Conservation (phyloP, 257 asterid species). For the Voacanga thouarsii region DNA sequence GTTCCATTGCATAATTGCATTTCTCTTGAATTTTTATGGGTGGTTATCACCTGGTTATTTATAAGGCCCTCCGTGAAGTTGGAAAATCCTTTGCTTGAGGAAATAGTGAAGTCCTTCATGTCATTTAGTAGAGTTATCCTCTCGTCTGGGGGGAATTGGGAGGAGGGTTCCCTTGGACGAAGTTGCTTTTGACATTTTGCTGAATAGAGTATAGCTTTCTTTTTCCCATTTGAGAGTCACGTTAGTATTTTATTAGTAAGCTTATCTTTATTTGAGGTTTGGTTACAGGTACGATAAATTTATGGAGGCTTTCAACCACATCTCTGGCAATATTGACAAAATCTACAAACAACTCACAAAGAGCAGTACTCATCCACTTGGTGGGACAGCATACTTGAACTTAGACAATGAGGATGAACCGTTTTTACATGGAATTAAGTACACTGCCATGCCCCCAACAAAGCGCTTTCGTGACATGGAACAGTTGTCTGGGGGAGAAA, state of each 20-base stretch:
- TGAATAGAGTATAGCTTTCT: not conserved
- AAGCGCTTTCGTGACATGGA: slow-evolving; percentile 93
- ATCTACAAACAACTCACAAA: slow-evolving; percentile 91
- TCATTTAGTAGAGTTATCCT: not conserved
- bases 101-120: not conserved
- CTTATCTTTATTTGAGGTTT: not conserved
- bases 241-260: not conserved
- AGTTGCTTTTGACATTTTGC: not conserved
- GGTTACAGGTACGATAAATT: slow-evolving; percentile 66
- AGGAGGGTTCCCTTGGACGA: not conserved
- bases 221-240: not conserved
- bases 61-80: not conserved
- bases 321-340: slow-evolving; percentile 78
- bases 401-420: slow-evolving; percentile 96
- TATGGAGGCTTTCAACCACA: slow-evolving; percentile 91
- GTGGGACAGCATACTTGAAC: slow-evolving; percentile 89
- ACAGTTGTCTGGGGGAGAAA: slow-evolving; percentile 97
- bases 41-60: not conserved
- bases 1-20: not conserved
- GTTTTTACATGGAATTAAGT: slow-evolving; percentile 85
- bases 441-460: slow-evolving; percentile 98
- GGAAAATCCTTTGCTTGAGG: not conserved
- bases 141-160: not conserved
- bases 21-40: not conserved
- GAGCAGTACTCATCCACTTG: slow-evolving; percentile 88